Conservation (phyloP, 2,329 filamentous ascomycete genomes). For the Cladosporium austrohemisphaericum region DNA sequence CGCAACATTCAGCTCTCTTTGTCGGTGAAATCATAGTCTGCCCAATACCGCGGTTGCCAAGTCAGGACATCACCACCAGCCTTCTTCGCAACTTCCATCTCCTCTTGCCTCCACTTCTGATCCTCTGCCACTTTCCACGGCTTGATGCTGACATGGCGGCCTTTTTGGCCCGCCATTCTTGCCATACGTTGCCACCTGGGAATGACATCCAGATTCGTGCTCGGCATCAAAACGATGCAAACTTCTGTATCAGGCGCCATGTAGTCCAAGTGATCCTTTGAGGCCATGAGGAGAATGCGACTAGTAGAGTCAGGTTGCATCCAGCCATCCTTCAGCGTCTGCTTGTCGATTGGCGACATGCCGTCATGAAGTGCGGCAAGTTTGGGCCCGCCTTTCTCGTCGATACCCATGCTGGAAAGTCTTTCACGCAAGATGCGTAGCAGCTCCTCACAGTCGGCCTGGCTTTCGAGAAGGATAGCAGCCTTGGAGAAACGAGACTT, state of each 20-base stretch:
- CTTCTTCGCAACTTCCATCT: constrained; percentile 2
- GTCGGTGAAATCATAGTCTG: background rate
- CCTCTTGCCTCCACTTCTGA: constrained; percentile 1
- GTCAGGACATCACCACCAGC: constrained; percentile 1
- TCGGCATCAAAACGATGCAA: constrained; percentile 5
- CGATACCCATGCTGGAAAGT: constrained; percentile 1
- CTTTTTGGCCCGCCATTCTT: constrained; percentile 8
- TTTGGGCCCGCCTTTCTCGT: background rate
- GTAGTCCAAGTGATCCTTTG: constrained; percentile 3
- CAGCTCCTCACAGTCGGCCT: background rate
- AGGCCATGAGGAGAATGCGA: constrained; percentile 1
- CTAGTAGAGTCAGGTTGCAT: background rate
- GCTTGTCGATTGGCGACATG: constrained; percentile 3
- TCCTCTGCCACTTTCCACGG: constrained; percentile 2
- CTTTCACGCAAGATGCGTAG: background rate
- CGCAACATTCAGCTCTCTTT: constrained; percentile 5
- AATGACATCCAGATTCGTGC: constrained; percentile 4
- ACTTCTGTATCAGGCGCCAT: constrained; percentile 9
- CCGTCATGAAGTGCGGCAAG: constrained; percentile 6
- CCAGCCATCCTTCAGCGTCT: constrained; percentile 6
- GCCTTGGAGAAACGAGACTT: constrained; percentile 7
- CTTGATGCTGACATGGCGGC: constrained; percentile 6
- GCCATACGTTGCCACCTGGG: constrained; percentile 10
- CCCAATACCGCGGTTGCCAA: constrained; percentile 10
- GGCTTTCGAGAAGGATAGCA: background rate